Evolutionary conservation across 1,284 basidiomycete genomes (phyloP).

Genomic region (Tilletia indica): DNA sequence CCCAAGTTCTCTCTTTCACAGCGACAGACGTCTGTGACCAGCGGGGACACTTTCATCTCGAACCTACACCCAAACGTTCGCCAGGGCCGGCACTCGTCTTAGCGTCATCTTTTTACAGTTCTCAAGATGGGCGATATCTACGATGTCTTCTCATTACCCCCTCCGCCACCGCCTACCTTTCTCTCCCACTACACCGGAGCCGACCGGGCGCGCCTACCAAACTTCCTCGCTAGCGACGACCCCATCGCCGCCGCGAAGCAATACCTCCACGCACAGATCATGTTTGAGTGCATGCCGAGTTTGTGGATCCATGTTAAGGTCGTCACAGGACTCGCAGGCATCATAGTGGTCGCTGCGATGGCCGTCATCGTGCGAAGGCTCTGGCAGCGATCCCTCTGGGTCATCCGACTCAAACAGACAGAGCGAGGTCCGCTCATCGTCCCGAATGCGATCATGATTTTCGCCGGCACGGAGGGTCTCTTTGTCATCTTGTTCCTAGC

Average conservation of each 20-base stretch:
- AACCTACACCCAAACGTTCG: neutral
- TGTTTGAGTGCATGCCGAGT: constrained; percentile 1
- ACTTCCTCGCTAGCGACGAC: constrained; percentile 2
- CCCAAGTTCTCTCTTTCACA: too few relatives aligned
- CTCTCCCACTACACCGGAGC: constrained; percentile 9
- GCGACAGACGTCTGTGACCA: too few relatives aligned
- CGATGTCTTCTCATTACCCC: neutral
- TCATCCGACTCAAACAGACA: neutral
- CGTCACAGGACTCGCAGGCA: neutral
- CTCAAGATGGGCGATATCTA: constrained; percentile 5
- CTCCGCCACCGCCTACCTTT: constrained; percentile 3
- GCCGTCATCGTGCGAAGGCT: neutral
- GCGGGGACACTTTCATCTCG: neutral
- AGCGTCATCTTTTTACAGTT: neutral
- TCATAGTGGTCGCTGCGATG: neutral
- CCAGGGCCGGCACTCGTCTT: neutral
- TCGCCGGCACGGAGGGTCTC: constrained; percentile 1
- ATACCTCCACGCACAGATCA: constrained; percentile 3
- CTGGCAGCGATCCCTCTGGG: neutral
- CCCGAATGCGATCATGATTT: constrained; percentile 13
- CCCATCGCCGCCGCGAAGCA: neutral
- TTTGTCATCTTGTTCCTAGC: constrained; percentile 6
- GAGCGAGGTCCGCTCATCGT: constrained; percentile 9
- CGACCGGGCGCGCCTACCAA: neutral
- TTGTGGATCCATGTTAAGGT: neutral